Base-by-base conservation (phyloP, 2,329 filamentous ascomycete species). In the Leptographium wingfieldii region DNA sequence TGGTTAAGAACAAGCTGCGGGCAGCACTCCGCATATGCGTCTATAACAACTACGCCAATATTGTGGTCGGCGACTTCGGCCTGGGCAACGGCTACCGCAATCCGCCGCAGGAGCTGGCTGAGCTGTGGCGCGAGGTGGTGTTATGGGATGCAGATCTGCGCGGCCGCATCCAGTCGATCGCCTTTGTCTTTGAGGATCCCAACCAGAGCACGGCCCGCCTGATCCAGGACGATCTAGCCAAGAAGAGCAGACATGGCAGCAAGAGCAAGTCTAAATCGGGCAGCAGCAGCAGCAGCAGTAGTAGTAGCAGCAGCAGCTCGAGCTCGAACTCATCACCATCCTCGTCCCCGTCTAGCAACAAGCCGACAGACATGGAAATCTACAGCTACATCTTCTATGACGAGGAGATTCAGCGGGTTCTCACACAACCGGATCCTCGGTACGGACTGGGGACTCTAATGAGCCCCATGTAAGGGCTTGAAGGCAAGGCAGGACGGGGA, bases 1-100 rank as follows among this genome's bases (percentile, higher is more conserved):
- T 90, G 69, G 87, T 89, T 73, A 80, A 79, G 66, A 84, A 87
- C 66, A 90, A 90, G 72, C 85, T 91, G 70, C 81, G 83, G 27
- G 81, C 83, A 1, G 84, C 86, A 2, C 79, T 91, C 22, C 80
- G 84, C 55, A 88, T 90, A 63, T 88, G 86, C 63, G 80, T 80
- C 22, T 81, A 78, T 66, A 78, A 82, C 66, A 74, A 76, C 61
- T 82, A 84, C 67, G 72, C 75, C 49, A 76, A 78, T 61, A 74
- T 87, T 27, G 80, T 83, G 57, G 79, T 86, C 61, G 82, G 82
- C 27, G 83, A 83, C 64, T 87, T 86, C 67, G 84, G 84, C 2
- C 74, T 86, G 7, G 84, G 84, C 54, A 84, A 84, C 63, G 76
- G 77, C 46, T 81, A 82, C 68, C 78, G 81, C 65, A 87, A 87